These are phyloP conservation scores for Apiospora sp. DNA, from an alignment of 2,329 filamentous ascomycete species.

Conservation along the genomic window DNA sequence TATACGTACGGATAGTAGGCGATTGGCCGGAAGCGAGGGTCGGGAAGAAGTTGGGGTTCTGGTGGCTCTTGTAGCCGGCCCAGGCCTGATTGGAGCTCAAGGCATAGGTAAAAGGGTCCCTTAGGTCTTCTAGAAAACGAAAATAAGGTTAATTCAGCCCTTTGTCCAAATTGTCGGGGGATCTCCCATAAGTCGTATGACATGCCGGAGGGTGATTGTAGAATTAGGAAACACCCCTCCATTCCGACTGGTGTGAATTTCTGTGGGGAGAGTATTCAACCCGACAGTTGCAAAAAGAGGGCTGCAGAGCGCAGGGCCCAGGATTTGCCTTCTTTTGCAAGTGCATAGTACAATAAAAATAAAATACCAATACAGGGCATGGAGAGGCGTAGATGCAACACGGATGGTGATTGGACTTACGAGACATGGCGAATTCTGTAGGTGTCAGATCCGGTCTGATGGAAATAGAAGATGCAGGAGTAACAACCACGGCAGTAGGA, in stretches of 20 bases:
- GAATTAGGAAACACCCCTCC: conserved; percentile 20
- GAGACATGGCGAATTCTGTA: conserved; percentile 7
- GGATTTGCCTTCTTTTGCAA: background rate
- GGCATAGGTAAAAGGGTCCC: conserved; percentile 68
- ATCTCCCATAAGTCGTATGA: conserved; percentile 16
- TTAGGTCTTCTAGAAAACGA: conserved; percentile 37
- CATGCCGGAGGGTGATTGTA: conserved; percentile 9
- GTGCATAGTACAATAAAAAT: background rate
- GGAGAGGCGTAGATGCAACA: background rate
- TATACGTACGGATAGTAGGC: conserved; percentile 64
- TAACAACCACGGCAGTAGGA: background rate
- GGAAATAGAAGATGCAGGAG: background rate
- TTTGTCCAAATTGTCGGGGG: background rate
- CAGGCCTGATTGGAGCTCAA: conserved; percentile 75
- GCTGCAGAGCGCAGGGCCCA: background rate
- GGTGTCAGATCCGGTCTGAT: conserved; percentile 1
- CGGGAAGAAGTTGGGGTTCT: conserved; percentile 76
- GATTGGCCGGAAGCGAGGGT: conserved; percentile 72
- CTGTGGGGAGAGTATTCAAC: conserved; percentile 20
- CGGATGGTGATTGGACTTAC: background rate
- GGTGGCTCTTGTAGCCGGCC: conserved; percentile 69
- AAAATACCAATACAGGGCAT: background rate
- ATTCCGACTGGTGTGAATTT: conserved; percentile 12
- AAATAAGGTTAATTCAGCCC: conserved; percentile 18
- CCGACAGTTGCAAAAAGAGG: background rate